A percentile compares a stretch with the other conserved stretches of the same genome.
Conservation (phyloP, 345 rosid genomes). For the Populus tremula region DNA sequence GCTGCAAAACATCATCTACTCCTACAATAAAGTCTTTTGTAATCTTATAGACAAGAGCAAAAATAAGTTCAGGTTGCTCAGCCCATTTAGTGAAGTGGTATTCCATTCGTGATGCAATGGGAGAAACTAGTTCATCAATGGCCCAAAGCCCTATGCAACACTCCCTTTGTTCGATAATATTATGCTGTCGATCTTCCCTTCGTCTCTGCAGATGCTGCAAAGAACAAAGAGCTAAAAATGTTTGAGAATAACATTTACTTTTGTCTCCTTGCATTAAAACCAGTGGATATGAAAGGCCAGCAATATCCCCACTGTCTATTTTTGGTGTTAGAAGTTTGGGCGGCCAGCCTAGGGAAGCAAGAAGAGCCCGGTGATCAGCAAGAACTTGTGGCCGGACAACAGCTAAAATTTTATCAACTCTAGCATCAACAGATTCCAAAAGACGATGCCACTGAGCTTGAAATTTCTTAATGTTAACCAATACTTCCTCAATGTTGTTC, state of each 20-base stretch:
- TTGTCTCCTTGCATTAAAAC: conserved; percentile 52
- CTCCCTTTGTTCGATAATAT: conserved; percentile 20
- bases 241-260: conserved; percentile 50
- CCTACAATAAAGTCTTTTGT: conserved; percentile 63
- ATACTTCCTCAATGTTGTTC: conserved; percentile 48
- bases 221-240: conserved; percentile 66
- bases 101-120: conserved; percentile 69
- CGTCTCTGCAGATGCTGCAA: conserved; percentile 56
- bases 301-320: conserved; percentile 32
- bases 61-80: conserved; percentile 63
- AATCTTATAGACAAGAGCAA: conserved; percentile 60
- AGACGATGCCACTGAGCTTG: conserved; percentile 57
- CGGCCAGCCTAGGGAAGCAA: conserved; percentile 81
- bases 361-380: conserved; percentile 72
- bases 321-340: conserved; percentile 51
- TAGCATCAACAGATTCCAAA: conserved; percentile 55
- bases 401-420: conserved; percentile 62
- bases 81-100: conserved; percentile 72
- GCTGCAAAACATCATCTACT: conserved; percentile 70
- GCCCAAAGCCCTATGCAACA: conserved; percentile 49
- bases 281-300: conserved; percentile 55
- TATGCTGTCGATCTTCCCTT: conserved; percentile 48
- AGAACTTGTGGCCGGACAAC: conserved; percentile 58
- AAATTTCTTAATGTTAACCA: conserved; percentile 40
- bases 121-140: conserved; percentile 65